Base-by-base conservation (phyloP, 257 asterid species). In the Solanum virginianum region DNA sequence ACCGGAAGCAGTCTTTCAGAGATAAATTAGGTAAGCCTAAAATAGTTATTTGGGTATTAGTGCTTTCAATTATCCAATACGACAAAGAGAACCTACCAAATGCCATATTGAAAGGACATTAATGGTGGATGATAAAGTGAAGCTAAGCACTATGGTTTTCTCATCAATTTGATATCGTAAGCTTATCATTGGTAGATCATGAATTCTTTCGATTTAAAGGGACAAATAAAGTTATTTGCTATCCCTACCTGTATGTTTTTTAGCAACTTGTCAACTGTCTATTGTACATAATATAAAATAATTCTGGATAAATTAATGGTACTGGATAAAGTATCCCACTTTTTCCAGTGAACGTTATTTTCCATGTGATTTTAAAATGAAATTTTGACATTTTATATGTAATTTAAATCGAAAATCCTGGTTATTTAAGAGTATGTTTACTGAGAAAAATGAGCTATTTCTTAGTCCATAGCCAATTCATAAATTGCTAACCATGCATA, bases 61-160 rank as follows among this genome's bases (percentile, higher is more conserved):
- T 90, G 92, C 88, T 84, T 63, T 84, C 91, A 90, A 92, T 89
- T 89, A 90, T 90, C 92, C 89, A 84, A 59, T 84, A 86, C 86
- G 94, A 92, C 93, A 91, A 88, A 80, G 85, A 85, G 86, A 62
- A 89, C 84, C 83, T 89, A 91, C 93, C 98, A 91, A 94, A 92
- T 88, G 85, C 94, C 92, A 92, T 90, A 53, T 90, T 87, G 84
- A 87, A 86, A 89, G 66, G 90, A 90, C 91, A 89, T 10, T 59
- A 11, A 47, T 90, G 86, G 96, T 92, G 95, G 94, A 90, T 84
- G 89, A 91, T 86, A 90, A 86, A 94, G 90, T 80, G 88, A 83
- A 88, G 45, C 45, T 65, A 29, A 65, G 89, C 95, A 94, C 95
- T 91, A 89, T 59, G 26, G 20, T 70, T 47, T 32, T 32, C 36